Conservation (phyloP, 345 rosid genomes). For the Viola odorata region DNA sequence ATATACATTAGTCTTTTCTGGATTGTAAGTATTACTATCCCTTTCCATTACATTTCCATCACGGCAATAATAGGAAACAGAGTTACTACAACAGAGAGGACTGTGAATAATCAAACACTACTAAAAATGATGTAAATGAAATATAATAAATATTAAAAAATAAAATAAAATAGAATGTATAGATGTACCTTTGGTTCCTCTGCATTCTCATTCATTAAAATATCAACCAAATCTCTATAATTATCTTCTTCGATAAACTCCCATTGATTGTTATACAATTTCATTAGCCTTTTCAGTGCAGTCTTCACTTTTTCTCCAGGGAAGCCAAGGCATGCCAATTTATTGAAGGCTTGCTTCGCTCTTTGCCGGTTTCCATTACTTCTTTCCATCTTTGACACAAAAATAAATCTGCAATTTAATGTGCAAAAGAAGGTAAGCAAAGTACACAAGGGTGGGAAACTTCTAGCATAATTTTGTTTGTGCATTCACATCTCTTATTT, state of each 20-base stretch:
- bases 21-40: too few relatives aligned
- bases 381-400: not conserved
- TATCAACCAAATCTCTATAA: not conserved
- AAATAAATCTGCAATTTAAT: not conserved
- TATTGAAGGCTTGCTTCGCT: not conserved
- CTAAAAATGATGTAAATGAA: not conserved
- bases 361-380: not conserved
- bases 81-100: not conserved
- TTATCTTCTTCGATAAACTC: conserved; percentile 5
- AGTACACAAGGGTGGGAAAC: too few relatives aligned
- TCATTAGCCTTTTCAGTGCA: not conserved
- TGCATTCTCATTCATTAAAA: not conserved
- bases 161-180: not conserved
- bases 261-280: conserved; percentile 8
- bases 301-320: not conserved
- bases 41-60: too few relatives aligned
- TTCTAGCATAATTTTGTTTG: too few relatives aligned
- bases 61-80: not conserved
- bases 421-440: too few relatives aligned
- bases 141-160: not conserved
- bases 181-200: conserved; percentile 3
- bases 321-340: conserved; percentile 1
- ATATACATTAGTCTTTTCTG: too few relatives aligned
- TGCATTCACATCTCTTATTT: too few relatives aligned
- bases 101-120: not conserved